Conservation (phyloP, 768 basidiomycete genomes). For the Trametes villosa region DNA sequence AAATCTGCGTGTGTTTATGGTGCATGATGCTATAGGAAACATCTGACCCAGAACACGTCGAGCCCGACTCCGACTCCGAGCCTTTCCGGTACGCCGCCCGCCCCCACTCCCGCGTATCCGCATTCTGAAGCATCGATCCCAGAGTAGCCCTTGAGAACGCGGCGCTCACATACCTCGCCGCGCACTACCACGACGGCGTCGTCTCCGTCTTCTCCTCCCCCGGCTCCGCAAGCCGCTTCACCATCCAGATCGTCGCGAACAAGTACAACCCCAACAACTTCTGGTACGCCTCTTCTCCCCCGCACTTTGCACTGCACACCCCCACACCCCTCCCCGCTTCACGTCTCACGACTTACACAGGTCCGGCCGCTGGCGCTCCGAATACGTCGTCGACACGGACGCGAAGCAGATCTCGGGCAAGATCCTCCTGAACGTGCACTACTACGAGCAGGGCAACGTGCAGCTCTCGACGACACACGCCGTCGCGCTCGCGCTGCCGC, state of each 20-base stretch:
- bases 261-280: constrained; percentile 94
- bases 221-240: constrained; percentile 51
- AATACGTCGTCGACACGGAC: constrained; percentile 75
- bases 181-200: constrained; percentile 86
- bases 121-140: not conserved
- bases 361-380: constrained; percentile 95
- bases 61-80: constrained; percentile 68
- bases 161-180: constrained; percentile 65
- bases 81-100: constrained; percentile 68
- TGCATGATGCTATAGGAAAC: constrained; percentile 63
- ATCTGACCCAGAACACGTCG: constrained; percentile 67
- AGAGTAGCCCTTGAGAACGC: constrained; percentile 76
- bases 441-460: constrained; percentile 97
- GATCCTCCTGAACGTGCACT: constrained; percentile 87
- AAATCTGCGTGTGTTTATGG: no score
- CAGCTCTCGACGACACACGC: constrained; percentile 83
- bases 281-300: constrained; percentile 58
- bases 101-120: not conserved
- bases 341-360: constrained; percentile 42
- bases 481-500: constrained; percentile 64
- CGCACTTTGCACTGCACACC: not conserved
- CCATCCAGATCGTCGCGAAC: constrained; percentile 89
- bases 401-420: constrained; percentile 67
- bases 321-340: not conserved
- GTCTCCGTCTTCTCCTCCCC: constrained; percentile 68